phyloP scores from a whole-genome alignment of 768 basidiomycete species.

The Ramaria sp. region DNA sequence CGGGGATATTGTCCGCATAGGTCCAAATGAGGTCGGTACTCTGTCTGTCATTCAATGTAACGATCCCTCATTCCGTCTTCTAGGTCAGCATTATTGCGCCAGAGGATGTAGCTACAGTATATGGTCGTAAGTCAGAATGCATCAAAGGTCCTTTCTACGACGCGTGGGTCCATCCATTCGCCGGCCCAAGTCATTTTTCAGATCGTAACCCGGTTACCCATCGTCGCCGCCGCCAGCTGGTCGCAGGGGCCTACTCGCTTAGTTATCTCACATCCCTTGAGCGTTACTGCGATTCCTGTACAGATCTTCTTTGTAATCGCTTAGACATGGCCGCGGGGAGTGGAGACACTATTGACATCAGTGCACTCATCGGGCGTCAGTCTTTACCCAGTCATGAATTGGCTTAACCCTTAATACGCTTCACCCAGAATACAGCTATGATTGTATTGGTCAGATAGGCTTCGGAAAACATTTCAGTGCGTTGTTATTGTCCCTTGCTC shows the following conservation, averaged over 20 bases:
- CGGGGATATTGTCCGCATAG: conserved; percentile 6
- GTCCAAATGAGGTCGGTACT: conserved; percentile 5
- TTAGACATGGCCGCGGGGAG: background rate
- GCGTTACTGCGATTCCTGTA: conserved; percentile 1
- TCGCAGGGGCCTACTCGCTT: conserved; percentile 4
- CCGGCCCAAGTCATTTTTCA: conserved; percentile 5
- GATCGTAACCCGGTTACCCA: conserved; percentile 3
- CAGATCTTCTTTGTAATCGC: background rate
- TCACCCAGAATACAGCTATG: background rate
- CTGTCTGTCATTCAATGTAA: background rate
- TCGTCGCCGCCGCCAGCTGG: background rate
- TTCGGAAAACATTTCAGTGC: conserved; percentile 4
- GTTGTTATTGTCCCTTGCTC: background rate
- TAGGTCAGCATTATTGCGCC: conserved; percentile 5
- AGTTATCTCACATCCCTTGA: conserved; percentile 1
- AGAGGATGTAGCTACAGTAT: background rate
- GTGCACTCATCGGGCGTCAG: background rate
- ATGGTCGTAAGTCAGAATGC: conserved; percentile 1
- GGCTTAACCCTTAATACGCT: background rate
- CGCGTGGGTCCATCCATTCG: background rate
- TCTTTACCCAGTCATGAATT: background rate
- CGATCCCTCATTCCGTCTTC: background rate
- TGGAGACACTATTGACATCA: background rate
- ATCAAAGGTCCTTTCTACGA: conserved; percentile 6
- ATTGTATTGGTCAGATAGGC: conserved; percentile 1